A percentile compares a stretch with the other conserved stretches of the same genome.
phyloP scores from a whole-genome alignment of 805 yeast genomes.

The Saccharomycopsis microspora region DNA sequence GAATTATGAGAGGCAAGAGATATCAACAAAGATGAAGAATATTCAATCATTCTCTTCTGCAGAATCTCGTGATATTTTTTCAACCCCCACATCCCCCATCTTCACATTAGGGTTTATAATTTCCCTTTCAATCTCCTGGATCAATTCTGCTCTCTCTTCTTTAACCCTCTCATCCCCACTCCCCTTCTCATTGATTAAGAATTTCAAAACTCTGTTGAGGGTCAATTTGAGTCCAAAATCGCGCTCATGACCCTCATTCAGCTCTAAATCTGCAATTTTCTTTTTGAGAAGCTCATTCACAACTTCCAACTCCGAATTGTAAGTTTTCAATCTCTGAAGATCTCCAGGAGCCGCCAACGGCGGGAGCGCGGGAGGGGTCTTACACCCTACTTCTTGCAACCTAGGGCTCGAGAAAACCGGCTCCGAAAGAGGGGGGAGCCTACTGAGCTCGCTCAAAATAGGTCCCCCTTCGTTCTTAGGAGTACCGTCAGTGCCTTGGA shows the following conservation, averaged over 20 bases:
- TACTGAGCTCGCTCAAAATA: conserved; percentile 11
- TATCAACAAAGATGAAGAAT: background rate
- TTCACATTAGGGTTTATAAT: conserved; percentile 14
- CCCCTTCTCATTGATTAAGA: conserved; percentile 5
- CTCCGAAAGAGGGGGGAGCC: background rate
- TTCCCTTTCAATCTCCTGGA: conserved; percentile 20
- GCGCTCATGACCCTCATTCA: background rate
- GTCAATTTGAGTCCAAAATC: conserved; percentile 11
- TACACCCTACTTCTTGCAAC: too few relatives aligned
- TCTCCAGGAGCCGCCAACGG: conserved; percentile 17
- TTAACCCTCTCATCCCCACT: background rate
- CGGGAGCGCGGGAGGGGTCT: conserved; percentile 2
- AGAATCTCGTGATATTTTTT: background rate
- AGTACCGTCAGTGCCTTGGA: background rate
- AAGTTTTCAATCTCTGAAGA: conserved; percentile 44
- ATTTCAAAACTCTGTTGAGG: conserved; percentile 12
- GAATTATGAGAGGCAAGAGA: background rate
- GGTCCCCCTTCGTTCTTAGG: conserved; percentile 1
- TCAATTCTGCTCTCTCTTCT: conserved; percentile 14
- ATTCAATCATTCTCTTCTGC: background rate
- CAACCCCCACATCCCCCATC: background rate
- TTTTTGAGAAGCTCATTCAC: conserved; percentile 83
- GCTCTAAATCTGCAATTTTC: conserved; percentile 71
- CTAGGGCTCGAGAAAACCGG: background rate
- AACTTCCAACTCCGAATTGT: conserved; percentile 79